Percentiles rank a stretch among this genome's conserved stretches.
These are phyloP conservation scores for Penstemon barbatus DNA, from an alignment of 257 asterid genomes.

Conservation along the genomic window DNA sequence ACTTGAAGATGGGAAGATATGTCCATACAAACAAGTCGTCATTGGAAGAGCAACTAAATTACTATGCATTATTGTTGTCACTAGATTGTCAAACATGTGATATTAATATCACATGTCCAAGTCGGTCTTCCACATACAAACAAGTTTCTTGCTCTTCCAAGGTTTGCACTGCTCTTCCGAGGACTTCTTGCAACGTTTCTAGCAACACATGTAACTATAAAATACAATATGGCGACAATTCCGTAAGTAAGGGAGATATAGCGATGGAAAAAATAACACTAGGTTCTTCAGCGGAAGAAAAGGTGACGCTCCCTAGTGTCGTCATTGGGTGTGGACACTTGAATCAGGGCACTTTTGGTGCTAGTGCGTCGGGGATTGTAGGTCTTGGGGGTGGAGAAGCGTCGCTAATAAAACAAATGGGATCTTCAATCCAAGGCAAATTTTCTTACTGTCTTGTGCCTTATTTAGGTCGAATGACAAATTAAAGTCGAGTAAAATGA, in stretches of 20 bases:
- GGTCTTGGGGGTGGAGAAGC: conserved; percentile 59
- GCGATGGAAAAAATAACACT: conserved; percentile 56
- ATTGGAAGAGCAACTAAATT: too few relatives aligned
- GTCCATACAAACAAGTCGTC: conserved; percentile 33
- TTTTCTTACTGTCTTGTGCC: conserved; percentile 74
- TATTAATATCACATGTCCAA: conserved; percentile 17
- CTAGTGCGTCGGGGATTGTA: conserved; percentile 50
- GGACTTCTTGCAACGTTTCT: conserved; percentile 7
- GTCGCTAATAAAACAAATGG: conserved; percentile 54
- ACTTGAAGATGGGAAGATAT: conserved; percentile 55
- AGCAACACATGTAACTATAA: conserved; percentile 32
- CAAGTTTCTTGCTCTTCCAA: conserved; percentile 39
- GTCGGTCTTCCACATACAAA: conserved; percentile 47
- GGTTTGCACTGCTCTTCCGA: conserved; percentile 27
- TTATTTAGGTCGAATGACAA: background rate
- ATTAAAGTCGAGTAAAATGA: conserved; percentile 48
- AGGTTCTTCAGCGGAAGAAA: conserved; percentile 11
- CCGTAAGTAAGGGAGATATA: conserved; percentile 42
- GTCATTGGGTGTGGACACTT: conserved; percentile 61
- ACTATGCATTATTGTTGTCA: too few relatives aligned
- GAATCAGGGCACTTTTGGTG: conserved; percentile 30
- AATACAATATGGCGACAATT: conserved; percentile 37
- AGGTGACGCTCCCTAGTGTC: conserved; percentile 28
- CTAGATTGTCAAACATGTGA: too few relatives aligned
- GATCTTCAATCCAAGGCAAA: conserved; percentile 36